Conservation (phyloP, 106 monocot genomes). For the Allium cepa region DNA sequence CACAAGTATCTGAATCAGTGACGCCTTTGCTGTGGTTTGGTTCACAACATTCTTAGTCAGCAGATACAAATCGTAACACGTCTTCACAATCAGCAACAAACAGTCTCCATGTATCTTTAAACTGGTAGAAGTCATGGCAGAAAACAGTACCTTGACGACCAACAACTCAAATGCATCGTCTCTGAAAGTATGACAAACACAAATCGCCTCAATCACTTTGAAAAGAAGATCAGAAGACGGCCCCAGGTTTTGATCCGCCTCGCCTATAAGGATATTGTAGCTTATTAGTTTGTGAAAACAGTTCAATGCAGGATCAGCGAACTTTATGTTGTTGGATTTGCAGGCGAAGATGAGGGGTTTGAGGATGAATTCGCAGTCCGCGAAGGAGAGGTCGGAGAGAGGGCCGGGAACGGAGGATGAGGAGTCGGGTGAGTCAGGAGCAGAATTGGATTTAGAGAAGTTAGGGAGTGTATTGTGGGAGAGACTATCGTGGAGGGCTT, state of each 20-base stretch:
- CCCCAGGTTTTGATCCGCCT: constrained; percentile 59
- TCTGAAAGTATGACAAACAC: constrained; percentile 41
- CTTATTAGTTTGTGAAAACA: constrained; percentile 75
- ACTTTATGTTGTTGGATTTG: constrained; percentile 53
- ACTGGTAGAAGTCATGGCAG: constrained; percentile 81
- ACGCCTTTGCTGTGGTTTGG: constrained; percentile 95
- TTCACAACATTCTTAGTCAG: constrained; percentile 54
- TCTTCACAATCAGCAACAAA: constrained; percentile 63
- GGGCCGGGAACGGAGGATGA: constrained; percentile 60
- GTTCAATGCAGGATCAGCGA: constrained; percentile 86
- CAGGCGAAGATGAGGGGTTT: constrained; percentile 59
- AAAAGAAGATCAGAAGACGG: constrained; percentile 60
- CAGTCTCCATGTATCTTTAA: constrained; percentile 82
- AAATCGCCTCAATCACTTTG: constrained; percentile 46
- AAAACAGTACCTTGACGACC: constrained; percentile 81
- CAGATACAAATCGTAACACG: constrained; percentile 85
- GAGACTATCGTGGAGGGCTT: constrained; percentile 67
- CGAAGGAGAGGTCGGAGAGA: constrained; percentile 52
- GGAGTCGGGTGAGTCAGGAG: constrained; percentile 34
- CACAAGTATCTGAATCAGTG: constrained; percentile 95
- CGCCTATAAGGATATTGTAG: constrained; percentile 71
- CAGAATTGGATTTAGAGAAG: constrained; percentile 9
- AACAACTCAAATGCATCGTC: constrained; percentile 74
- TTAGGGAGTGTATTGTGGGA: constrained; percentile 6
- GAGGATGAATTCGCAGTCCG: constrained; percentile 71